A percentile compares a stretch with the other conserved stretches of the same genome.
phyloP scores from a whole-genome alignment of 108 stramenopile species.

The Nitzschia sp. region DNA sequence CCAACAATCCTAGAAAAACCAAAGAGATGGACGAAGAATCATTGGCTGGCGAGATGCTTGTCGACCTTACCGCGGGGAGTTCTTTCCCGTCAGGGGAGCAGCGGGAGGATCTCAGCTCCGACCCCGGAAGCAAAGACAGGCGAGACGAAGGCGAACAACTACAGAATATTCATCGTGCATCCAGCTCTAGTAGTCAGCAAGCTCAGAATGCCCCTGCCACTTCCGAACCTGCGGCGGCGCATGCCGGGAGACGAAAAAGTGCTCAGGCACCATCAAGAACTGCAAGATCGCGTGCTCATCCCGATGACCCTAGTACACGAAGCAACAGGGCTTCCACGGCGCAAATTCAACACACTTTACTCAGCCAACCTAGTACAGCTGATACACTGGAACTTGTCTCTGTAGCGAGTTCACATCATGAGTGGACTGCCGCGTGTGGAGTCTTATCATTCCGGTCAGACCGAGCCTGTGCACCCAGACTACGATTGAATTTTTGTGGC shows the following conservation, averaged over 20 bases:
- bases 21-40: background rate
- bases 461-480: conserved; percentile 15
- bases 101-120: conserved; percentile 8
- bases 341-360: background rate
- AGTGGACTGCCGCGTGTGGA: conserved; percentile 33
- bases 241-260: background rate
- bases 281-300: background rate
- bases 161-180: too few species aligned
- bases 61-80: background rate
- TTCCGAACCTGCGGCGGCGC: too few species aligned
- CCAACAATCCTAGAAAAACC: background rate
- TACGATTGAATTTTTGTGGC: conserved; percentile 24
- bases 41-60: background rate
- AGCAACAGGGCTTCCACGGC: background rate
- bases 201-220: background rate
- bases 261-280: background rate
- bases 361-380: background rate
- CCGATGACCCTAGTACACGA: background rate
- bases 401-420: conserved; percentile 21
- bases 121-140: too few species aligned
- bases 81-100: conserved; percentile 2
- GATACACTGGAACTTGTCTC: conserved; percentile 23
- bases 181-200: background rate
- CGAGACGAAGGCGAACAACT: background rate
- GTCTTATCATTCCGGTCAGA: conserved; percentile 26